phyloP scores from a whole-genome alignment of 257 asterid species.

The Gynochthodes officinalis region DNA sequence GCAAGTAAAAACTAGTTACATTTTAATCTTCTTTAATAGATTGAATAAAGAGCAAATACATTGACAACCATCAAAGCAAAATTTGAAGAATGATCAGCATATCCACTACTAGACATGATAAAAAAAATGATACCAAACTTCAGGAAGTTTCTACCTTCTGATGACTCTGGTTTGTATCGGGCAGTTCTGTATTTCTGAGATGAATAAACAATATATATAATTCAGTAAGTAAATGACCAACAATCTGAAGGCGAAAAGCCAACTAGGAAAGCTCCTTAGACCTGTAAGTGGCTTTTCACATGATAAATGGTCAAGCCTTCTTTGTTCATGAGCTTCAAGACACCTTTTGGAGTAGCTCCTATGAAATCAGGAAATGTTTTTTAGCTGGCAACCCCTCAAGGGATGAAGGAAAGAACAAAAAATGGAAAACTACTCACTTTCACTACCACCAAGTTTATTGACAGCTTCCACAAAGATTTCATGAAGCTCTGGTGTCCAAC shows the following conservation, averaged over 20 bases:
- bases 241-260: neutral
- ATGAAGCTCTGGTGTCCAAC: slow-evolving; percentile 95
- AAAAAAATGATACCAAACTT: slow-evolving; percentile 8
- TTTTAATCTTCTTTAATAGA: slow-evolving; percentile 7
- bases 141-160: slow-evolving; percentile 52
- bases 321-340: slow-evolving; percentile 75
- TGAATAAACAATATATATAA: slow-evolving; percentile 10
- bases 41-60: neutral
- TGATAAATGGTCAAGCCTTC: slow-evolving; percentile 78
- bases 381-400: neutral
- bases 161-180: slow-evolving; percentile 65
- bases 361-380: neutral
- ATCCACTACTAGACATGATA: slow-evolving; percentile 15
- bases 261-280: neutral
- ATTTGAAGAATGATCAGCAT: neutral
- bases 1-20: neutral
- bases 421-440: slow-evolving; percentile 41
- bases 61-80: neutral
- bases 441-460: slow-evolving; percentile 84
- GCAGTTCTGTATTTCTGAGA: slow-evolving; percentile 87
- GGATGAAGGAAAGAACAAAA: slow-evolving; percentile 14
- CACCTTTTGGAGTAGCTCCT: slow-evolving; percentile 82
- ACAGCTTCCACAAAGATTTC: slow-evolving; percentile 73
- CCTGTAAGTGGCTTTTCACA: slow-evolving; percentile 94
- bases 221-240: neutral